These are phyloP conservation scores for Barnettozyma wickerhamii DNA, from an alignment of 805 yeast species.

Conservation along the genomic window DNA sequence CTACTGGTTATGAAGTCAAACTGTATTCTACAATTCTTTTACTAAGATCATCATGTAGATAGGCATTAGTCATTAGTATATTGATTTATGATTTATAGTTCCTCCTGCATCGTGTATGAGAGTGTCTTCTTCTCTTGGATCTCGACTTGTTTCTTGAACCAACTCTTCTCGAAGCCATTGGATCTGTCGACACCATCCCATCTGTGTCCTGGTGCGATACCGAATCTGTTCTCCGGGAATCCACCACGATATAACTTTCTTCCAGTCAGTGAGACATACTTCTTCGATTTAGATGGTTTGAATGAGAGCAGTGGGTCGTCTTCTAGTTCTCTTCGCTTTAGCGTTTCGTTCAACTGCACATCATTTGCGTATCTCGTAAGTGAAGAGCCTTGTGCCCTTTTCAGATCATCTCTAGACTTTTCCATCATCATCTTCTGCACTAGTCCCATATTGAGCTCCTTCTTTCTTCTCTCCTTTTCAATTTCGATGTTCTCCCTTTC, in stretches of 20 bases:
- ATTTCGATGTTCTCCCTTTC: conserved; percentile 26
- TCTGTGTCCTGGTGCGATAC: conserved; percentile 68
- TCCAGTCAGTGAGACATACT: conserved; percentile 36
- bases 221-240: conserved; percentile 67
- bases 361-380: conserved; percentile 35
- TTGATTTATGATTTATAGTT: conserved; percentile 28
- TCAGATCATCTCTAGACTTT: conserved; percentile 29
- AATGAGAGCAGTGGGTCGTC: conserved; percentile 67
- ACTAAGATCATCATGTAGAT: too few species aligned
- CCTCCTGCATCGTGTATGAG: conserved; percentile 36
- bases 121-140: conserved; percentile 28
- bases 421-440: conserved; percentile 35
- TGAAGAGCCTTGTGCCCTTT: conserved; percentile 22
- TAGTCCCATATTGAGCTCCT: conserved; percentile 34
- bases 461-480: conserved; percentile 26
- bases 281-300: conserved; percentile 24
- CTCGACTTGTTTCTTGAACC: conserved; percentile 44
- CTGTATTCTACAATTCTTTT: conserved; percentile 5
- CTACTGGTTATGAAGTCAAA: neutral
- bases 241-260: conserved; percentile 51
- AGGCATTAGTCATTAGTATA: too few species aligned
- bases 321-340: conserved; percentile 31
- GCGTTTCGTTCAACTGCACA: conserved; percentile 31
- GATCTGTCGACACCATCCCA: conserved; percentile 95
- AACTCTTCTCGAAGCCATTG: conserved; percentile 72